A percentile compares a stretch with the other conserved stretches of the same genome.
phyloP scores from a whole-genome alignment of 2,329 filamentous ascomycete genomes.

The Cladosporium velox region DNA sequence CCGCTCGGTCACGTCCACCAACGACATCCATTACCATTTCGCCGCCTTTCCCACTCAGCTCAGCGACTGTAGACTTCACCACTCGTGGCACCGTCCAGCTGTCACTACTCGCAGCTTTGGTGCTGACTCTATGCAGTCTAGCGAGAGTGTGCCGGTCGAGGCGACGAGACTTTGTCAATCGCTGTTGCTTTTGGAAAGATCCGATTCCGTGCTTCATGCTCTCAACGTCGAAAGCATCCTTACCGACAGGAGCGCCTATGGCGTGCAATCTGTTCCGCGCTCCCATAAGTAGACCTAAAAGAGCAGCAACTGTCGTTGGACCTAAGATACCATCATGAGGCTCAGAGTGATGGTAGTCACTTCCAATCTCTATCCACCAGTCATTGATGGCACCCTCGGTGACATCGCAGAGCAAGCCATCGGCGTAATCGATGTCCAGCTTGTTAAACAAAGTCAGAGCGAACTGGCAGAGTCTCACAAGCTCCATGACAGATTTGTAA shows the following conservation, averaged over 20 bases:
- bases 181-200: conserved; percentile 87
- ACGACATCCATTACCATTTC: conserved; percentile 97
- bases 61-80: conserved; percentile 92
- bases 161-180: conserved; percentile 73
- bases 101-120: conserved; percentile 85
- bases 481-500: conserved; percentile 76
- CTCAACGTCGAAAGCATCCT: conserved; percentile 87
- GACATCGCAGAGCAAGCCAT: conserved; percentile 88
- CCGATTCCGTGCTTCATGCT: conserved; percentile 80
- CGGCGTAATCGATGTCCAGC: conserved; percentile 82
- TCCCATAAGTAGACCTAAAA: conserved; percentile 86
- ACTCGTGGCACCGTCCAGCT: conserved; percentile 91
- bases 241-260: conserved; percentile 77
- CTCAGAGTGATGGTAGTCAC: conserved; percentile 88
- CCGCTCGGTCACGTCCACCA: conserved; percentile 76
- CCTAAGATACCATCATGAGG: conserved; percentile 90
- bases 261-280: conserved; percentile 87
- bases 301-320: conserved; percentile 83
- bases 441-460: conserved; percentile 86
- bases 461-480: conserved; percentile 88
- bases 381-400: conserved; percentile 88
- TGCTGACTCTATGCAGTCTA: conserved; percentile 77
- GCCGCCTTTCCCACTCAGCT: conserved; percentile 89
- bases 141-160: conserved; percentile 83
- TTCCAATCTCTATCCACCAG: conserved; percentile 95